Conservation (phyloP, 495 filamentous ascomycete genomes). For the Apodospora peruviana region DNA sequence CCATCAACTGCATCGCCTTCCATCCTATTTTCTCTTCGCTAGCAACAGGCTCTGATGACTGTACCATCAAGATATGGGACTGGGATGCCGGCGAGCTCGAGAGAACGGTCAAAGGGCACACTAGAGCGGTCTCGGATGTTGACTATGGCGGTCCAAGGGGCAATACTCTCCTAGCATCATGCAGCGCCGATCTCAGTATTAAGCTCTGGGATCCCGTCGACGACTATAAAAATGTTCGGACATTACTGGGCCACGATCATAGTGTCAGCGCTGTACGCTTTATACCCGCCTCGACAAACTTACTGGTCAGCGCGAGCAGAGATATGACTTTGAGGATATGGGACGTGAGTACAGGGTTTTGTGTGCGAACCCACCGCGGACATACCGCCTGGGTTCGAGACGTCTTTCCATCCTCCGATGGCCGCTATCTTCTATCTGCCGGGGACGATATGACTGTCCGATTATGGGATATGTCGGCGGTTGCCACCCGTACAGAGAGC, state of each 20-base stretch:
- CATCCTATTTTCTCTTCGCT: slow-evolving; percentile 90
- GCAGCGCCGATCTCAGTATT: slow-evolving; percentile 85
- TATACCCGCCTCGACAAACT: slow-evolving; percentile 73
- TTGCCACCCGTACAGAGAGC: slow-evolving; percentile 63
- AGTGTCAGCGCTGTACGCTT: slow-evolving; percentile 83
- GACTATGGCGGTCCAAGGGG: slow-evolving; percentile 91
- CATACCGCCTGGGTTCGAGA: slow-evolving; percentile 87
- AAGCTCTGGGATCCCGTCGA: slow-evolving; percentile 94
- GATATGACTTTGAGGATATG: slow-evolving; percentile 87
- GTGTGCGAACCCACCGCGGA: slow-evolving; percentile 74
- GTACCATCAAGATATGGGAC: slow-evolving; percentile 93
- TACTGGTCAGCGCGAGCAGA: slow-evolving; percentile 73
- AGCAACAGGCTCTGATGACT: slow-evolving; percentile 85
- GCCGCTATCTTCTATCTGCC: slow-evolving; percentile 72
- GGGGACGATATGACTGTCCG: slow-evolving; percentile 77
- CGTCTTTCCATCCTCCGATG: slow-evolving; percentile 75
- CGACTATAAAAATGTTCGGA: slow-evolving; percentile 93
- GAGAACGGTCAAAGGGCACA: slow-evolving; percentile 87
- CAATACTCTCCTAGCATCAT: slow-evolving; percentile 81
- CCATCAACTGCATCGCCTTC: slow-evolving; percentile 86
- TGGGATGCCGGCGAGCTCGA: slow-evolving; percentile 97
- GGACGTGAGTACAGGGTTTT: slow-evolving; percentile 92
- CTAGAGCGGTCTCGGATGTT: slow-evolving; percentile 82
- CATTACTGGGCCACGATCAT: slow-evolving; percentile 88
- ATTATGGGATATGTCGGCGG: slow-evolving; percentile 77